Conservation (phyloP, 495 filamentous ascomycete genomes). For the Penicillium atrosanguineum region DNA sequence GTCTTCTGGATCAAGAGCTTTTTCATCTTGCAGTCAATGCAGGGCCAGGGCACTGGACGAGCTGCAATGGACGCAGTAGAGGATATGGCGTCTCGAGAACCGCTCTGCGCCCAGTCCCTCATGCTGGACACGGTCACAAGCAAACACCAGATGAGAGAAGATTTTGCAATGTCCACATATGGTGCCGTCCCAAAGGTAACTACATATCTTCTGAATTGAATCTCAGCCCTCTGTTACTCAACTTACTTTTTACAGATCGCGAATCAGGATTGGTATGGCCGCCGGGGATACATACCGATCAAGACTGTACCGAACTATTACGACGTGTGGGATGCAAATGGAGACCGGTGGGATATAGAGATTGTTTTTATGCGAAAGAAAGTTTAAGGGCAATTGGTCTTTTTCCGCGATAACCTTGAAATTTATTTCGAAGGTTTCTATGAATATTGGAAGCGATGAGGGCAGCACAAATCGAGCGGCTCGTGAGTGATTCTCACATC, state of each 20-base stretch:
- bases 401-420: background rate
- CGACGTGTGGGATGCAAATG: constrained; percentile 9
- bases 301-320: constrained; percentile 18
- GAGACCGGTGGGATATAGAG: constrained; percentile 19
- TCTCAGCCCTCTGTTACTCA: too few species aligned
- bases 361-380: constrained; percentile 27
- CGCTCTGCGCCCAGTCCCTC: constrained; percentile 17
- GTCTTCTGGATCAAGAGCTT: constrained; percentile 32
- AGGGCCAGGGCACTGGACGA: constrained; percentile 27
- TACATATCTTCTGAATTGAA: background rate
- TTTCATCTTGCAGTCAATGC: constrained; percentile 17
- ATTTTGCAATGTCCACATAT: constrained; percentile 17
- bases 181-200: constrained; percentile 23
- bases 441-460: too few species aligned
- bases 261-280: constrained; percentile 22
- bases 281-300: constrained; percentile 18
- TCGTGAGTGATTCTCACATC: too few species aligned
- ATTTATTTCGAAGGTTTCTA: too few species aligned
- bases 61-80: constrained; percentile 30
- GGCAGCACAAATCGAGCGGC: too few species aligned
- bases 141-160: constrained; percentile 17
- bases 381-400: background rate
- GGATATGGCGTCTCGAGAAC: constrained; percentile 22
- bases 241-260: constrained; percentile 7
- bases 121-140: constrained; percentile 23